These are phyloP conservation scores for Ajuga chamaepitys DNA, from an alignment of 257 asterid genomes.

Conservation along the genomic window DNA sequence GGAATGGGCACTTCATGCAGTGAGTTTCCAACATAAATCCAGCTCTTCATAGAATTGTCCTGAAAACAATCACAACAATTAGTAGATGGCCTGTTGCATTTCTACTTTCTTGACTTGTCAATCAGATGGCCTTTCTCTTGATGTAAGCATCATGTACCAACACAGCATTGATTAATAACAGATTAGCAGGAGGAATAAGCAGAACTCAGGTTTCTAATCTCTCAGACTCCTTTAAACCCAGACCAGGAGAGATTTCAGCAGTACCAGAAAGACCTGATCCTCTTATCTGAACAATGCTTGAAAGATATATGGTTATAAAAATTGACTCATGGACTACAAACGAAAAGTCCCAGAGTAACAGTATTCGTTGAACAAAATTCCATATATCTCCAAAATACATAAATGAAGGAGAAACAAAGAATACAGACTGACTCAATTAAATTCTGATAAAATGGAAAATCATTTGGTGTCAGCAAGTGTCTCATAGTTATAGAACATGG, in stretches of 20 bases:
- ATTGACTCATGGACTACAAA: neutral
- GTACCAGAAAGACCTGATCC: neutral
- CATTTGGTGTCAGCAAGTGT: neutral
- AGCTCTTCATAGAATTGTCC: constrained; percentile 70
- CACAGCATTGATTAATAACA: neutral
- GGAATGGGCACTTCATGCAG: constrained; percentile 60
- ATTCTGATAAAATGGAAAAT: neutral
- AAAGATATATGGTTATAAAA: neutral
- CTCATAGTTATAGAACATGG: neutral
- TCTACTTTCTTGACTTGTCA: neutral
- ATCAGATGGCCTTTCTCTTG: constrained; percentile 6
- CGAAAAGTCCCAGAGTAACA: neutral
- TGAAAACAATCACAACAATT: constrained; percentile 22
- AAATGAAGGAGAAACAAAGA: neutral
- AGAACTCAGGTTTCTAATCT: neutral
- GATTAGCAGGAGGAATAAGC: neutral
- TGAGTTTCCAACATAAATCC: constrained; percentile 50
- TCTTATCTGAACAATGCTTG: neutral
- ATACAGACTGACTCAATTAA: neutral
- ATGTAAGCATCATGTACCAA: neutral
- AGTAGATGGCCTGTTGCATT: neutral
- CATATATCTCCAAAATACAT: neutral
- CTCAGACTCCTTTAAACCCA: neutral
- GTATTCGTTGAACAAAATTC: neutral
- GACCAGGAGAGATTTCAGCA: neutral